Base-by-base conservation (phyloP, 495 filamentous ascomycete genomes). In the Talaromyces adpressus region DNA sequence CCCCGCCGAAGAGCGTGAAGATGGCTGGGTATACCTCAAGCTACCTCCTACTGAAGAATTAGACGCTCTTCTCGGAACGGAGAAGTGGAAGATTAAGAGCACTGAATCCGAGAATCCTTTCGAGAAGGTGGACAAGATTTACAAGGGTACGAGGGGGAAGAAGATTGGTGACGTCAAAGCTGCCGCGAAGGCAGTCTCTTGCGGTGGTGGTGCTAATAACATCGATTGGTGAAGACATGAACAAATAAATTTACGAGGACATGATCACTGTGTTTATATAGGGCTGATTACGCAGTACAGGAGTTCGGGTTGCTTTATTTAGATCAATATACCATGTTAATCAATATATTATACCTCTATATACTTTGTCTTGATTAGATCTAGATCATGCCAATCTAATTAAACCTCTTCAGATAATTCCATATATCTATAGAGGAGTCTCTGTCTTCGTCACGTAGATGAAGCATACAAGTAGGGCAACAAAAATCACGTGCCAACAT, bases 31-130 rank as follows among this genome's bases (percentile, higher is more conserved):
- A 3, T 96, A 97, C 72, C 65, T 95, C 64, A 91, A 91, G 75
- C 77, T 98, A 61, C 93, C 93, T 29, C 86, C 91, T 0, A 82
- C 96, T 1, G 88, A 91, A 63, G 93, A 97, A 73, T 75, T 98
- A 59, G 93, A 98, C 74, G 82, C 80, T 0, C 81, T 92, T 62
- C 77, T 98, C 16, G 92, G 92, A 0, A 98, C 93, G 0, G 76
- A 81, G 68, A 87, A 84, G 73, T 97, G 91, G 89, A 92, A 87
- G 81, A 85, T 98, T 16, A 86, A 80, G 75, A 89, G 87, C 74
- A 88, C 80, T 22, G 91, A 93, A 71, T 80, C 81, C 3, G 72
- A 71, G 12, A 81, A 83, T 64, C 84, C 84, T 34, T 91, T 90
- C 72, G 82, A 79, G 32, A 87, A 87, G 69, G 69, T 93, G 62